Evolutionary conservation across 441 rosid genomes (phyloP), one percentile per base, ranked within the genome.

Genomic region (Erodium trifolium): DNA sequence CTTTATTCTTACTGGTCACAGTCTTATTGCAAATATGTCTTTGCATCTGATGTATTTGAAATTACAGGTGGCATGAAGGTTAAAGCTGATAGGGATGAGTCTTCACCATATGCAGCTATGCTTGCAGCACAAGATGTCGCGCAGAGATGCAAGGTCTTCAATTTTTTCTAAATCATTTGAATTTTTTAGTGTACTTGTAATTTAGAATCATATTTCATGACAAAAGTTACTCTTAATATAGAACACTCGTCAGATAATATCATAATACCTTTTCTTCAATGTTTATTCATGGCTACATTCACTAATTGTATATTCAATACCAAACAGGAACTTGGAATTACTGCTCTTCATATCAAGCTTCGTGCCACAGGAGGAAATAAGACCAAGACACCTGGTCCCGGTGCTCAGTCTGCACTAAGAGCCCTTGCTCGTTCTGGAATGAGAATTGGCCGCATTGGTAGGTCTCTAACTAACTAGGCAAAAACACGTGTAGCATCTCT

Each of bases 51-150:
- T 51, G 17, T n/a, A 14, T 53, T 53, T 53, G 59, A 53, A 53
- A 53, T 13, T 18, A 12, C 77, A 90, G 96, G 96, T 81, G 94
- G 96, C 3, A 90, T 88, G 96, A 90, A 90, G 79, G 94, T 90
- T 9, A 88, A 90, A 78, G 96, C 96, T 68, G 96, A 90, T 19
- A 82, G 96, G 68, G 94, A 90, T 23, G 27, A 23, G 27, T 23
- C 27, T 23, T 23, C 27, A 23, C 27, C 27, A 23, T 23, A 23
- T 23, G 66, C 94, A 90, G 75, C 88, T 94, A 5, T 43, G 27
- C 96, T 89, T 83, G 96, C 96, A 47, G 93, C 96, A 10, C 93
- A 86, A 76, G 93, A 89, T 81, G 93, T 89, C 72, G 67, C 96
- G 0, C 79, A 73, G 66, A 77, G 89, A 83, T 89, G 96, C 93